Base-by-base conservation (phyloP, 2,329 filamentous ascomycete genomes). In the Fusarium paranaense region DNA sequence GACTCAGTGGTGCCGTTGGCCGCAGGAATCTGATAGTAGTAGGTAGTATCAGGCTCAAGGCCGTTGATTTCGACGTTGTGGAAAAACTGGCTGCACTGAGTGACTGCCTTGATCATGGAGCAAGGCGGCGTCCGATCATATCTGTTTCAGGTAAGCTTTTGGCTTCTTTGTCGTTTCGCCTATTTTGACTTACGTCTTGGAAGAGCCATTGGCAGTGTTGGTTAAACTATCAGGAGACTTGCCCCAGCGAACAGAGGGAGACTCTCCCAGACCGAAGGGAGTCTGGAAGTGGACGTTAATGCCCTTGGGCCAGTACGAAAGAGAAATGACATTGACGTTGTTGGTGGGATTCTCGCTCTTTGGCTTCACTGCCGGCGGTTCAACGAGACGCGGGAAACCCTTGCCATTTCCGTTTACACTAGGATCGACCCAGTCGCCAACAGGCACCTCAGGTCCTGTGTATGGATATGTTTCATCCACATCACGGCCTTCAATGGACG, bases 231-330 rank as follows among this genome's bases (percentile, higher is more conserved):
- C 4, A 14, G 42, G 8, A 50, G 33, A n/a, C 25, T 40, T 80
- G 13, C 87, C 87, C 84, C 85, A 88, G 20, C 80, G 78, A 5
- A 89, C 80, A 1, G 81, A 78, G 0, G 87, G 87, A 6, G 79
- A 71, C n/a, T 74, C 77, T 16, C 84, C 85, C n/a, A 89, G 78
- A 8, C 87, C 87, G 71, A 88, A 89, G 0, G 87, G 86, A 0
- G 87, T 88, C 79, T 88, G 87, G 76, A 84, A 89, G 78, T 88
- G 87, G 64, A 88, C 83, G 75, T 87, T 87, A 76, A 88, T 85
- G 37, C 87, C 87, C 59, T 81, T 77, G 1, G 86, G 86, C 3
- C 87, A 69, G 68, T 87, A 88, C 1, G 86, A 81, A 66, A 87
- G 71, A 6, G 84, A 83, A 65, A 88, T 86, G 40, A 88, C 87